Evolutionary conservation across 371 early-diverging fungal species (phyloP), one percentile per base, ranked within the genome.

Genomic region (Syncephalis plumigaleata): DNA sequence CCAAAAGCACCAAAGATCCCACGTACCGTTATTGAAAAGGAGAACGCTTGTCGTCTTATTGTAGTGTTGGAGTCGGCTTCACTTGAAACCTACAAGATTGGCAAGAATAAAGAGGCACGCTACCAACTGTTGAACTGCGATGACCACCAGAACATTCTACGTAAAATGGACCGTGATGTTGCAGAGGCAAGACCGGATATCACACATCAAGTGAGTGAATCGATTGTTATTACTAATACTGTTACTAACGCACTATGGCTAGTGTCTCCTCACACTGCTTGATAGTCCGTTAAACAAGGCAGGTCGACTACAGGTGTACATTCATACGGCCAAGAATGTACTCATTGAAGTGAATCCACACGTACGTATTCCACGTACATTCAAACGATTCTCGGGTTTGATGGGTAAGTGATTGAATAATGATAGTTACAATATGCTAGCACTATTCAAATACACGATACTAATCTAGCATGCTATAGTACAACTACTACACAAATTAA

Each of bases 281-380:
- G 99, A 98, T 72, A 85, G 85, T 56, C 99, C 99, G 31, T 67
- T 98, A 55, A 96, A 96, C 75, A 96, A 98, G 66, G 87, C 98
- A 2, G 95, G 95, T 49, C 61, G 78, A 22, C 67, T 98, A 44
- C 94, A 91, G 67, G 87, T 98, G 37, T 96, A 84, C 60, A 87
- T 98, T 42, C 87, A 87, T 54, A 95, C 98, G 16, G 74, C 80
- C 48, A 85, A 82, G 61, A 88, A 91, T 54, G 93, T 91, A 9
- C 71, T 98, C 44, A 94, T 98, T 46, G 96, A 96, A 72, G 82
- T 98, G 46, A 91, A 90, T 58, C 95, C 95, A 44, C 86, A 90
- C 51, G 89, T 91, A 48, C 78, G 99, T 55, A 95, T 98, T 56
- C 99, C 99, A 18, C 71, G 99, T 64, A 96, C 97, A 8, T 95